phyloP scores from a whole-genome alignment of 1,139 yeast species.

The Yamadazyma triangularis region DNA sequence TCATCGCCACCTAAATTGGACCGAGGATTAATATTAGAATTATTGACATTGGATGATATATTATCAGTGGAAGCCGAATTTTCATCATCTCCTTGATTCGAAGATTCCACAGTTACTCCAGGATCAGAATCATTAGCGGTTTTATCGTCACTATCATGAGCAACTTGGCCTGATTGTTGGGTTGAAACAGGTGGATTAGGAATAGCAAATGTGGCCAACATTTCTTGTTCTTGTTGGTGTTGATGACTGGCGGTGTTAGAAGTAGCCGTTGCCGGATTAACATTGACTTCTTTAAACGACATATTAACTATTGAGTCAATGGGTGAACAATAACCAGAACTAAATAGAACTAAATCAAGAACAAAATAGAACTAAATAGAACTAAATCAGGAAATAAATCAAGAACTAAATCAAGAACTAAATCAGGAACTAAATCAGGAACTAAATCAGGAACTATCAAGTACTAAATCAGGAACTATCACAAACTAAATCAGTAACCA shows the following conservation, averaged over 20 bases:
- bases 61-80: background rate
- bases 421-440: no score
- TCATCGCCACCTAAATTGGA: no score
- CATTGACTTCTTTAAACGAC: no score
- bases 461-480: no score
- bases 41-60: background rate
- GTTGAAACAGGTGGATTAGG: conserved; percentile 43
- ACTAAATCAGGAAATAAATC: no score
- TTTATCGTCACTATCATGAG: conserved; percentile 7
- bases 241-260: conserved; percentile 41
- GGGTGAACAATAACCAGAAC: no score
- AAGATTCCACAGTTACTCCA: background rate
- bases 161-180: conserved; percentile 12
- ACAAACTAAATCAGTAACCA: no score
- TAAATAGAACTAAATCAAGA: no score
- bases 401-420: no score
- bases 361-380: no score
- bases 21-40: conserved; percentile 3
- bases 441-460: no score
- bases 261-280: conserved; percentile 11
- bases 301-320: no score
- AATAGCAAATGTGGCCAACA: conserved; percentile 34
- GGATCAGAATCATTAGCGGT: background rate
- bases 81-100: background rate
- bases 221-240: conserved; percentile 44